phyloP scores from a whole-genome alignment of 176 grass and related monocot species.

The Oryza nivara region DNA sequence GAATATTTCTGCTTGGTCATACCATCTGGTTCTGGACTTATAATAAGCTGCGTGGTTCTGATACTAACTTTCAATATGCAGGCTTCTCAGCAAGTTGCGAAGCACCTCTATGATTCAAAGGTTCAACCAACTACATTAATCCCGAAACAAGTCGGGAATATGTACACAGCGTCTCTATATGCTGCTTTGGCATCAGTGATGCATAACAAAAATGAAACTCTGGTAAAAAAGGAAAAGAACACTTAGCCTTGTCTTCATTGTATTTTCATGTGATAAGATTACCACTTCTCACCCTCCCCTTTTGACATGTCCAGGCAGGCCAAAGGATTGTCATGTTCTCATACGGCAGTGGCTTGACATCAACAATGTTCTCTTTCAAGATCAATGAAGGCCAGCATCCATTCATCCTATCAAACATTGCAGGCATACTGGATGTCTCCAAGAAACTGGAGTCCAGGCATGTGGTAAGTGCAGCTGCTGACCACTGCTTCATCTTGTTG shows the following conservation, averaged over 20 bases:
- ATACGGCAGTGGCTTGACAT: conserved; percentile 91
- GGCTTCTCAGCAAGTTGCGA: conserved; percentile 82
- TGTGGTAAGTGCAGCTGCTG: conserved; percentile 51
- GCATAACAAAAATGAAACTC: conserved; percentile 71
- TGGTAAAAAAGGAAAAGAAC: conserved; percentile 52
- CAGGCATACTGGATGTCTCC: conserved; percentile 63
- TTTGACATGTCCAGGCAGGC: conserved; percentile 53
- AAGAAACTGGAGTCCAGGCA: conserved; percentile 74
- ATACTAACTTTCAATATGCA: conserved; percentile 39
- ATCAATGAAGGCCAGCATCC: conserved; percentile 70
- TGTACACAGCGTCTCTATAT: conserved; percentile 98
- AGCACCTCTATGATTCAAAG: conserved; percentile 68
- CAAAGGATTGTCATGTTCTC: conserved; percentile 97
- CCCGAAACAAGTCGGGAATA: conserved; percentile 95
- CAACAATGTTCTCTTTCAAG: conserved; percentile 95
- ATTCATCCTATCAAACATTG: conserved; percentile 73
- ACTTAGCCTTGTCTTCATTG: not conserved
- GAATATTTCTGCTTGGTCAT: not conserved
- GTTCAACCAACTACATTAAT: conserved; percentile 85
- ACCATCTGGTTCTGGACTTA: not conserved
- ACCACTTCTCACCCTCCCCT: not conserved
- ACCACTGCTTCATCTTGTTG: not conserved
- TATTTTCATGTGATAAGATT: not conserved
- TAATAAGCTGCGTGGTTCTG: not conserved
- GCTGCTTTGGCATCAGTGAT: conserved; percentile 90